Conservation (phyloP, 169 alveolate species). For the Cryptosporidium canis region DNA sequence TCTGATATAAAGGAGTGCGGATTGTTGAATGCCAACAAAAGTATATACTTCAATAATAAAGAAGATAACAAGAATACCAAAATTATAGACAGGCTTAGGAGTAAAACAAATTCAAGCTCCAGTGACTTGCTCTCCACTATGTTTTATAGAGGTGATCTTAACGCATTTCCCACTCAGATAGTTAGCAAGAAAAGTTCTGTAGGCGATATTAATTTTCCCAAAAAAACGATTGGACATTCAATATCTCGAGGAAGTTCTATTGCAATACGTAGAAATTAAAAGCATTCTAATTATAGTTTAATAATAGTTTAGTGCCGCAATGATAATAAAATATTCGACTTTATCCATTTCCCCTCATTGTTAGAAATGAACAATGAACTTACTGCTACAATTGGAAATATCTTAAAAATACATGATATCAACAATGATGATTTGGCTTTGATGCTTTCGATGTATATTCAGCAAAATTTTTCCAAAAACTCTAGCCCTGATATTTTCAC, state of each 20-base stretch:
- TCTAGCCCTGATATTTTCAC: background rate
- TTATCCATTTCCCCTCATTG: background rate
- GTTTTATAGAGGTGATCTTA: background rate
- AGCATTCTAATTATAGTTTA: background rate
- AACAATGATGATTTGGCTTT: background rate
- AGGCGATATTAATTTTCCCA: background rate
- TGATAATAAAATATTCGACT: background rate
- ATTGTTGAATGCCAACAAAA: background rate
- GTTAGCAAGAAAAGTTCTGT: background rate
- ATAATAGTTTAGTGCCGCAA: background rate
- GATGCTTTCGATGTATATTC: slow-evolving; percentile 4
- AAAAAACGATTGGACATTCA: background rate
- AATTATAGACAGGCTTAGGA: background rate
- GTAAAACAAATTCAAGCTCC: slow-evolving; percentile 14
- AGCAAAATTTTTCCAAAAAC: background rate
- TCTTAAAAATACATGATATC: background rate
- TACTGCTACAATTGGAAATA: slow-evolving; percentile 1
- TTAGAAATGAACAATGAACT: slow-evolving; percentile 17
- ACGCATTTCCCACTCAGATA: background rate
- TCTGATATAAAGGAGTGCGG: slow-evolving; percentile 27
- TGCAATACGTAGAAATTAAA: background rate
- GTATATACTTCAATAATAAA: background rate
- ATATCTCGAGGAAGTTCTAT: background rate
- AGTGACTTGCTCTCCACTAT: slow-evolving; percentile 52
- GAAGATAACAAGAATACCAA: background rate